Evolutionary conservation across 805 yeast species (phyloP).

Genomic region (Lipomyces sp.): DNA sequence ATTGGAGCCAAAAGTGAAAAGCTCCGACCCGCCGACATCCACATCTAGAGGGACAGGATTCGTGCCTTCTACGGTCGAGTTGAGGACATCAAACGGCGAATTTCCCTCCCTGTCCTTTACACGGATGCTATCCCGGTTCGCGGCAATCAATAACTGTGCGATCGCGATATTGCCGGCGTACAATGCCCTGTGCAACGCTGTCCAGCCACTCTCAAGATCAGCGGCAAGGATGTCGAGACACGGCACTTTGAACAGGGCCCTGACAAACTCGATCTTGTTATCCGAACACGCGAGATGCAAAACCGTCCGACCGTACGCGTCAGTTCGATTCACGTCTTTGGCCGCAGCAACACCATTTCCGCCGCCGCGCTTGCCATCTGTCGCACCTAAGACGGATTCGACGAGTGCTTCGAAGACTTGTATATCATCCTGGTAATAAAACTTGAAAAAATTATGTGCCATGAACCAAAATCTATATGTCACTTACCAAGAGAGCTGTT

Average conservation of each 20-base stretch:
- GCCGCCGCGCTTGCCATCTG: not conserved
- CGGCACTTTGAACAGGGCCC: constrained; percentile 54
- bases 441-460: constrained; percentile 28
- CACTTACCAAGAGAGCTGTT: not conserved
- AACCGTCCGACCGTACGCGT: constrained; percentile 48
- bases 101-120: constrained; percentile 71
- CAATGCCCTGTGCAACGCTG: constrained; percentile 73
- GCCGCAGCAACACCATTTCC: constrained; percentile 1
- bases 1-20: constrained; percentile 68
- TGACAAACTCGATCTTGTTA: constrained; percentile 55
- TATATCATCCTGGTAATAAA: constrained; percentile 34
- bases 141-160: constrained; percentile 52
- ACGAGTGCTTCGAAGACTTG: constrained; percentile 20
- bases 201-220: constrained; percentile 83
- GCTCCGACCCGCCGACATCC: constrained; percentile 50
- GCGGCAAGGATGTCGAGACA: constrained; percentile 52
- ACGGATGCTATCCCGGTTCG: constrained; percentile 50
- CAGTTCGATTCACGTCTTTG: constrained; percentile 34
- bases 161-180: constrained; percentile 61
- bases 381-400: constrained; percentile 11
- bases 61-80: constrained; percentile 39
- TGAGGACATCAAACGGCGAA: constrained; percentile 73
- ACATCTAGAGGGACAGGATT: constrained; percentile 30
- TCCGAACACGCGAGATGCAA: constrained; percentile 61
- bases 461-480: constrained; percentile 8